A percentile compares a stretch with the other conserved stretches of the same genome.
phyloP scores from a whole-genome alignment of 106 monocot species.

The Allium cepa region DNA sequence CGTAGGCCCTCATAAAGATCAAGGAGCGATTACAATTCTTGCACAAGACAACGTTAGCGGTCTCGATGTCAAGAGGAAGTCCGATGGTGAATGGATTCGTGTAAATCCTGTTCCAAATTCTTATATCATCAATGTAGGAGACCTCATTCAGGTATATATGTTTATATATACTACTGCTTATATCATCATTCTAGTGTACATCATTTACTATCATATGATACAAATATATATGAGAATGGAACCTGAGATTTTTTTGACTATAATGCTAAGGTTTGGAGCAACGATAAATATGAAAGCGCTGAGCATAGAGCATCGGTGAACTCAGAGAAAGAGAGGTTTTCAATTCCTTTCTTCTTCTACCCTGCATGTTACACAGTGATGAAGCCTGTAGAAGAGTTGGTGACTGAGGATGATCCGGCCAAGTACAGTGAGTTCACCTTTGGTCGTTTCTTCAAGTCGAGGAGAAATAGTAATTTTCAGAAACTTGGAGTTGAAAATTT shows the following conservation, averaged over 20 bases:
- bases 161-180: background rate
- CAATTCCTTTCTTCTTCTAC: conserved; percentile 69
- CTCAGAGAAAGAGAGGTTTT: conserved; percentile 57
- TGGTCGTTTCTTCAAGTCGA: conserved; percentile 39
- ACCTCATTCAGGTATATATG: conserved; percentile 55
- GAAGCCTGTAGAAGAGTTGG: conserved; percentile 48
- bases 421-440: conserved; percentile 44
- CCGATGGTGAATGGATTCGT: conserved; percentile 59
- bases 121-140: conserved; percentile 70
- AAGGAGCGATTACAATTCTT: conserved; percentile 52
- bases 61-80: conserved; percentile 51
- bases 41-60: conserved; percentile 50
- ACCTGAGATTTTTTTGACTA: background rate
- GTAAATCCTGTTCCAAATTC: conserved; percentile 57
- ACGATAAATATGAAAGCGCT: conserved; percentile 59
- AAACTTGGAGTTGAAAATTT: conserved; percentile 52
- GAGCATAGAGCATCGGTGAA: conserved; percentile 75
- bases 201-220: too few relatives aligned
- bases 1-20: conserved; percentile 75
- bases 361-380: conserved; percentile 29
- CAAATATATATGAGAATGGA: background rate
- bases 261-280: conserved; percentile 54
- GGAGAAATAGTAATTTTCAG: conserved; percentile 46
- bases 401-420: conserved; percentile 29
- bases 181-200: too few relatives aligned